phyloP scores from a whole-genome alignment of 108 stramenopile genomes.

The Phaeodactylum tricornutum region DNA sequence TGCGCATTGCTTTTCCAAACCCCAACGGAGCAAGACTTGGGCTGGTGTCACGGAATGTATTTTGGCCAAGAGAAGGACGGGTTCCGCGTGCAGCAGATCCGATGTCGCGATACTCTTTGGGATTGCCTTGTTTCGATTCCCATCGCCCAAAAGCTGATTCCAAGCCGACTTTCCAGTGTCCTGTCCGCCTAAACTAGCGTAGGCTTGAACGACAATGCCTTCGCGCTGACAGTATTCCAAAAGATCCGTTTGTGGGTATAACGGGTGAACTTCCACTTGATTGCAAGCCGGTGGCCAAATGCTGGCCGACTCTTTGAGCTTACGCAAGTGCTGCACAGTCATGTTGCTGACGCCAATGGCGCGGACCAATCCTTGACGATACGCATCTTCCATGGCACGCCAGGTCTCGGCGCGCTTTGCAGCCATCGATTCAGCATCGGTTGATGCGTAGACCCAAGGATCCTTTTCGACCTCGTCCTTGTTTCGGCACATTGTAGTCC shows the following conservation, averaged over 20 bases:
- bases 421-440: constrained; percentile 28
- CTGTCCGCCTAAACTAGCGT: constrained; percentile 72
- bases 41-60: constrained; percentile 34
- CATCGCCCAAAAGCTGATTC: constrained; percentile 19
- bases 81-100: constrained; percentile 20
- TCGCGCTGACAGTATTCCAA: constrained; percentile 57
- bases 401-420: constrained; percentile 60
- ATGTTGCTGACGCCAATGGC: constrained; percentile 84
- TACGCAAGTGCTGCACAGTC: constrained; percentile 33
- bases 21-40: constrained; percentile 67
- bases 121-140: not conserved
- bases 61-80: constrained; percentile 34
- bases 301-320: constrained; percentile 31
- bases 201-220: constrained; percentile 65
- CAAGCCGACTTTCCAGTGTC: constrained; percentile 44
- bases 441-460: constrained; percentile 31
- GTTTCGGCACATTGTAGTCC: constrained; percentile 28
- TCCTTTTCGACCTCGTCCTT: constrained; percentile 23
- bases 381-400: constrained; percentile 79
- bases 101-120: not conserved
- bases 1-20: constrained; percentile 28
- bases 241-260: constrained; percentile 51
- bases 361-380: constrained; percentile 30
- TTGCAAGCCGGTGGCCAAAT: constrained; percentile 77
- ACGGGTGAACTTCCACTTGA: constrained; percentile 83